A percentile compares a stretch with the other conserved stretches of the same genome.
Conservation (phyloP, 225 moss, liverwort and hornwort genomes). For the Pseudoscleropodium purum region DNA sequence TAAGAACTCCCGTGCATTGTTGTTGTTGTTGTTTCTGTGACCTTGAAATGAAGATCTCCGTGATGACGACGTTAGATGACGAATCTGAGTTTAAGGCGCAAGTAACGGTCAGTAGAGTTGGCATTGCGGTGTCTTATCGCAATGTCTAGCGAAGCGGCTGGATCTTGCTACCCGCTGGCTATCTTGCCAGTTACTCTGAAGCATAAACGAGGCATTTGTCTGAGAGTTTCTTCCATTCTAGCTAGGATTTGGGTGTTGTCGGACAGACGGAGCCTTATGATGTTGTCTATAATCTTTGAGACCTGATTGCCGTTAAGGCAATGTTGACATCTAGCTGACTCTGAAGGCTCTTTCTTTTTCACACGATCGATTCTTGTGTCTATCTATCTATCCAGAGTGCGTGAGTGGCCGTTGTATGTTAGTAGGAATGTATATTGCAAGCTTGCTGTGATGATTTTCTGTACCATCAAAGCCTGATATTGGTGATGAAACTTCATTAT, state of each 20-base stretch:
- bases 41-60: neutral
- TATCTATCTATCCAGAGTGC: neutral
- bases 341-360: neutral
- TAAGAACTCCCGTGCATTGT: neutral
- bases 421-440: neutral
- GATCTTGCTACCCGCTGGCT: conserved; percentile 15
- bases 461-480: neutral
- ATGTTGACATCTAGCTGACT: neutral
- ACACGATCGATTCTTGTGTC: neutral
- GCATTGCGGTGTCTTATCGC: conserved; percentile 16
- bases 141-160: neutral
- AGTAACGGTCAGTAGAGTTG: neutral
- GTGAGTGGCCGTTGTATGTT: neutral
- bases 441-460: neutral
- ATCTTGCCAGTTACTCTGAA: conserved; percentile 23
- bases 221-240: neutral
- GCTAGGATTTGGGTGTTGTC: neutral
- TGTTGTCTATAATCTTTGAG: conserved; percentile 9
- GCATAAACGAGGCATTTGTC: neutral
- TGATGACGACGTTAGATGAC: conserved; percentile 43
- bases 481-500: neutral
- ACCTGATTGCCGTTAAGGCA: neutral
- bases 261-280: neutral
- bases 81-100: conserved; percentile 33
- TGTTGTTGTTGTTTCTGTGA: no score